Base-by-base conservation (phyloP, 73 alveolate species). In the Paramecium primaurelia region DNA sequence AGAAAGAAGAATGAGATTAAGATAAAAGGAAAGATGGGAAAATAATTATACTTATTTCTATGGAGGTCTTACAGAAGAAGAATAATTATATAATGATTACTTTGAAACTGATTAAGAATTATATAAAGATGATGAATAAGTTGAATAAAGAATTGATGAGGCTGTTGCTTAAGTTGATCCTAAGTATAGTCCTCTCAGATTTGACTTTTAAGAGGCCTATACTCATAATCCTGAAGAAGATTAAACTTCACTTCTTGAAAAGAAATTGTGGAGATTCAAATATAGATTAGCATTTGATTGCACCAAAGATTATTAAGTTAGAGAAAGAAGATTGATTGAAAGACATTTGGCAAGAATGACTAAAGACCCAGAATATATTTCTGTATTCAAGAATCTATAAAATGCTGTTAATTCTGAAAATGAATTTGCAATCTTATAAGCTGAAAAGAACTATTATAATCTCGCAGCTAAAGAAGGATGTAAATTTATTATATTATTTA, bases 1-100 rank as follows among this genome's bases (percentile, higher is more conserved):
- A 73, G 99, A 96, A 94, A 77, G 71, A 59, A 95, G 99, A 92
- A 95, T 96, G 99, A 96, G 95, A 14, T 95, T 93, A 25, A 88
- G 96, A 71, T 95, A 93, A 93, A 88, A 89, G 54, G 96, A 95
- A 64, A 96, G 97, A 91, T 93, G 98, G 97, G 94, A 91, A 10
- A 90, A 95, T 37, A 93, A 95, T 92, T 94, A 93, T 89, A 71
- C 97, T n/a, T 92, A 90, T 90, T 96, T 92, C 96, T 92, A 93
- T 84, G 97, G 97, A 10, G 96, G 95, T 36, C 93, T 94, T 69
- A 93, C 97, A 58, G 99, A 96, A 92, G 97, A 94, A 85, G 99
- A 96, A 92, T 95, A 95, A 75, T 60, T 51, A 92, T 96, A 93
- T 91, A 94, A 95, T 51, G 99, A 96, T 92, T 96, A 96, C 94